Evolutionary conservation across 2,329 filamentous ascomycete genomes (phyloP).

Genomic region (Ophiostoma novo-ulmi): DNA sequence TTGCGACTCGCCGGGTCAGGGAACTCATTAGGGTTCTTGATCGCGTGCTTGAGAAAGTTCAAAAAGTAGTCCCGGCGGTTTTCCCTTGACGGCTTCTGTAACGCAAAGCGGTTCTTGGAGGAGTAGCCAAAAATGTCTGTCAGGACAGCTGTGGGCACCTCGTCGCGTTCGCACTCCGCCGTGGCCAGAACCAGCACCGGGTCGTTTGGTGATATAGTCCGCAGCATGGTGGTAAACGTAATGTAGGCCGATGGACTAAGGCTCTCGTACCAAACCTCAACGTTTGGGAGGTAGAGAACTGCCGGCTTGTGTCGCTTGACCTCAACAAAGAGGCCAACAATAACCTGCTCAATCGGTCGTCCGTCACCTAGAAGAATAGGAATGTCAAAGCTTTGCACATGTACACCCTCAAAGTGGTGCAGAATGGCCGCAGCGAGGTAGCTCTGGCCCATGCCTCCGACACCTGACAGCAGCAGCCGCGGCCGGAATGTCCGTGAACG

Average conservation of each 20-base stretch:
- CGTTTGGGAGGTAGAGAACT: conserved; percentile 87
- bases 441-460: conserved; percentile 84
- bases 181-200: conserved; percentile 85
- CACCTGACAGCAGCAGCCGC: conserved; percentile 75
- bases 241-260: conserved; percentile 62
- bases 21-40: conserved; percentile 77
- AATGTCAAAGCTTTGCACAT: conserved; percentile 92
- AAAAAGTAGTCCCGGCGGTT: conserved; percentile 76
- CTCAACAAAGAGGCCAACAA: conserved; percentile 87
- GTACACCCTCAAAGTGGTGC: conserved; percentile 86
- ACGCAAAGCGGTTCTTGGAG: conserved; percentile 66
- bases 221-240: conserved; percentile 77
- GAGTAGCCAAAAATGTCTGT: conserved; percentile 83
- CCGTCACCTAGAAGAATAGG: conserved; percentile 81
- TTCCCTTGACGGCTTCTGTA: conserved; percentile 58
- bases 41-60: conserved; percentile 69
- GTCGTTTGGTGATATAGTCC: conserved; percentile 81
- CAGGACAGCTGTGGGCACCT: conserved; percentile 60
- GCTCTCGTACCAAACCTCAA: conserved; percentile 77
- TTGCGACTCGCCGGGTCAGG: conserved; percentile 82
- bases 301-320: conserved; percentile 92
- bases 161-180: conserved; percentile 61
- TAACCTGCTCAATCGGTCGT: conserved; percentile 76
- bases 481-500: conserved; percentile 83
- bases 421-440: conserved; percentile 82